Percentiles rank a stretch among this genome's conserved stretches.
Conservation (phyloP, 768 basidiomycete species). For the Pilatotrama ljubarskyi region DNA sequence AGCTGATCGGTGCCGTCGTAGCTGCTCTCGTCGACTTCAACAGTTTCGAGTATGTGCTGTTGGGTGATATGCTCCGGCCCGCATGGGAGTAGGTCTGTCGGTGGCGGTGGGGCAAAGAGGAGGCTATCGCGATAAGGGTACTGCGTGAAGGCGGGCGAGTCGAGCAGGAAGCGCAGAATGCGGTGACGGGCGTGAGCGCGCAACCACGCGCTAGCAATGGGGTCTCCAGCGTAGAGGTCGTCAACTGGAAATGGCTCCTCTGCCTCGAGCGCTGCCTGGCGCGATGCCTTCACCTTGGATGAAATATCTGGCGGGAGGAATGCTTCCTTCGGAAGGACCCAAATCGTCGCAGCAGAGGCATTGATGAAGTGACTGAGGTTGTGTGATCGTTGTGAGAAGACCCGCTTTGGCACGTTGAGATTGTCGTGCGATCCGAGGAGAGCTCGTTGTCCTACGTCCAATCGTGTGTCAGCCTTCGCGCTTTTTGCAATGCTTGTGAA, state of each 20-base stretch:
- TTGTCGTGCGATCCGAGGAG: conserved; percentile 12
- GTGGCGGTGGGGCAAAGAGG: conserved; percentile 7
- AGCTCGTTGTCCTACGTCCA: neutral
- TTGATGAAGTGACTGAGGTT: conserved; percentile 7
- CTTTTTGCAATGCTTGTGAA: neutral
- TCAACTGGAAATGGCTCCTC: neutral
- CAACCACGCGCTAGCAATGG: neutral
- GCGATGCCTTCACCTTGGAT: neutral
- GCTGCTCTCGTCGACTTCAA: conserved; percentile 25
- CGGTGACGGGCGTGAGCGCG: neutral
- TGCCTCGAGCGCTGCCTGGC: neutral
- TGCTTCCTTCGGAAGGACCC: neutral
- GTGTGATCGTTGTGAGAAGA: neutral
- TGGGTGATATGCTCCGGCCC: conserved; percentile 10
- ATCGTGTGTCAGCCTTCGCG: neutral
- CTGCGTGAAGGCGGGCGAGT: neutral
- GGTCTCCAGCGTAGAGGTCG: neutral
- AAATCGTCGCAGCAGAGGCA: conserved; percentile 2
- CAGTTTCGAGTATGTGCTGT: conserved; percentile 22
- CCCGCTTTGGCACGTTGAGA: conserved; percentile 3
- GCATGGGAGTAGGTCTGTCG: conserved; percentile 17
- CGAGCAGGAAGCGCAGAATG: neutral
- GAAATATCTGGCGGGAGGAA: neutral
- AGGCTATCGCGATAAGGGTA: neutral
- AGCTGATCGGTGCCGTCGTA: conserved; percentile 24